Evolutionary conservation across 768 basidiomycete species (phyloP), one percentile per base, ranked within the genome.

Genomic region (Heimioporus sp.): DNA sequence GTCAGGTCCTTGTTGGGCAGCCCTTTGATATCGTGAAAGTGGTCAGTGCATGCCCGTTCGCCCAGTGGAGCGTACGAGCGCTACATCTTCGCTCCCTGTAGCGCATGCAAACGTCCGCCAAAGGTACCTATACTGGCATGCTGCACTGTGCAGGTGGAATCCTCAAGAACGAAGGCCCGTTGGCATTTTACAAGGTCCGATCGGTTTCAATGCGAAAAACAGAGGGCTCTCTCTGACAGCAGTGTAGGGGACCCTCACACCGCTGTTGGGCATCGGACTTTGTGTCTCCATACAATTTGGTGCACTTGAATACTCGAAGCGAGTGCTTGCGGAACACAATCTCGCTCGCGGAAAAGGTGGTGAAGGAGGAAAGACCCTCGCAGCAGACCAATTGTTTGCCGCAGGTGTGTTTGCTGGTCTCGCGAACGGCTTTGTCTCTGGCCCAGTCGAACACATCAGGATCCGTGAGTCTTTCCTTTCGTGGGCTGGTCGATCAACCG

Each of bases 11-110:
- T 42, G 91, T 93, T 43, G 92, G 92, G 43, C 91, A 96, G 69
- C 94, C 94, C 12, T 98, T 98, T 70, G 94, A 98, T 70, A 94
- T 96, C 57, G 90, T 94, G 73, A 97, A 97, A 86, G 91, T 94
- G 73, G 91, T 92, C 65, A 66, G 89, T 82, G 34, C 45, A 48
- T 17, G 32, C 13, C 34, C 37, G 12, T 49, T 34, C 49, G 8
- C 24, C 46, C 38, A 19, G 17, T n/a, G 15, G 42, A 37, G 19
- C 21, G 8, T 40, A 35, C 19, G 20, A 31, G 16, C 53, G 59
- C 54, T 41, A 53, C 46, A 46, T 45, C 49, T 58, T 52, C 32
- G 48, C 21, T 47, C 49, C 32, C 51, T 32, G 55, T 65, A 93
- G 92, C 84, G 94, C 53, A 93, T 96, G 86, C 94, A 98, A 83